Conservation (phyloP, 768 basidiomycete species). For the Astraeus odoratus region DNA sequence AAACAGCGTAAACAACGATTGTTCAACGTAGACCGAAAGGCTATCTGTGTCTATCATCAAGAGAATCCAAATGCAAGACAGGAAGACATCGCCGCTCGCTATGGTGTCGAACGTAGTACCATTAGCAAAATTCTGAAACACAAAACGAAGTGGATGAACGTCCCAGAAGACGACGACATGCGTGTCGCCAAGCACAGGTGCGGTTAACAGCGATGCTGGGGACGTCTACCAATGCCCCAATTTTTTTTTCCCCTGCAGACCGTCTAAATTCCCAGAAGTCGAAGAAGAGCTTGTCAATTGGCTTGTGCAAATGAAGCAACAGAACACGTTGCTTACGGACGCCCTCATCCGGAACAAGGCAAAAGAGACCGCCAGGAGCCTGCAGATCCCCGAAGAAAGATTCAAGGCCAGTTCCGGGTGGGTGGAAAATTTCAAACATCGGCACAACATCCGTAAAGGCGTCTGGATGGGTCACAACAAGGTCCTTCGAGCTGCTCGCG, state of each 20-base stretch:
- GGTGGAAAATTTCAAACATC: conserved; percentile 88
- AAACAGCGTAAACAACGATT: conserved; percentile 71
- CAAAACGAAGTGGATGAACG: conserved; percentile 74
- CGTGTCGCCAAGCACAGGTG: conserved; percentile 68
- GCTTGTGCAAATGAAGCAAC: conserved; percentile 49
- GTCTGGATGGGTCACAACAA: conserved; percentile 42
- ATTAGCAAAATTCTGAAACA: conserved; percentile 88
- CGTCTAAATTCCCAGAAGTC: conserved; percentile 75
- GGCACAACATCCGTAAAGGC: conserved; percentile 68
- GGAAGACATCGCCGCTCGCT: conserved; percentile 74
- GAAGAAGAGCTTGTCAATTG: conserved; percentile 58
- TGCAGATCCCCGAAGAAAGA: conserved; percentile 55
- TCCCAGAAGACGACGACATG: conserved; percentile 50
- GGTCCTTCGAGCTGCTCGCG: conserved; percentile 25
- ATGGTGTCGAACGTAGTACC: conserved; percentile 85
- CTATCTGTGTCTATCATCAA: conserved; percentile 63
- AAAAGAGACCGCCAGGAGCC: conserved; percentile 50
- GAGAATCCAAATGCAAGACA: conserved; percentile 66
- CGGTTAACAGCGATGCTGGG: conserved; percentile 8
- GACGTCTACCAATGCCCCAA: conserved; percentile 6
- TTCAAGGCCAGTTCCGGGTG: conserved; percentile 93
- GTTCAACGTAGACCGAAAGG: conserved; percentile 65
- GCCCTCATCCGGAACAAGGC: conserved; percentile 57
- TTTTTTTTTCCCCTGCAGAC: conserved; percentile 34
- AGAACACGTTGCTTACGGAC: conserved; percentile 53